phyloP scores from a whole-genome alignment of 1,284 basidiomycete genomes.

The Lentinula novae-zelandiae region DNA sequence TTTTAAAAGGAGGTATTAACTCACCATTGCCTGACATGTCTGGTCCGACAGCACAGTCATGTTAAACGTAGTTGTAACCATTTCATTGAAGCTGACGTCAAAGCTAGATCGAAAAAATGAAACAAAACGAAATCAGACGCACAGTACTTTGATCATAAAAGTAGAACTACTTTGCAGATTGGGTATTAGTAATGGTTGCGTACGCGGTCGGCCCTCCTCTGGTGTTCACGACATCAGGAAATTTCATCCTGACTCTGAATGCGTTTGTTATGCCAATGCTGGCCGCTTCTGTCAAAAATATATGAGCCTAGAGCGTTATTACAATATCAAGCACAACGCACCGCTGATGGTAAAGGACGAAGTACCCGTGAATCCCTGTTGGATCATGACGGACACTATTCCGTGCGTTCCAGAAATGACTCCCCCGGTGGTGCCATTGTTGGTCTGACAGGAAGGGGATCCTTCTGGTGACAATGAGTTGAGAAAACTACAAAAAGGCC shows the following conservation, averaged over 20 bases:
- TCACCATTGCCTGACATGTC: background rate
- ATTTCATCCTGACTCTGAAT: background rate
- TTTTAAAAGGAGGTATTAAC: background rate
- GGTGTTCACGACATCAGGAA: background rate
- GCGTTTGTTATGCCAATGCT: background rate
- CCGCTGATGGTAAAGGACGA: background rate
- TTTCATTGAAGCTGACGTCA: background rate
- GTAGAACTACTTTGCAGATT: background rate
- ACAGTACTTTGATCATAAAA: background rate
- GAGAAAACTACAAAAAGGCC: too few species aligned
- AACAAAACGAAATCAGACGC: background rate
- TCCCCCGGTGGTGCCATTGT: background rate
- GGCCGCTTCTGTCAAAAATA: background rate
- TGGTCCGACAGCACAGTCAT: background rate
- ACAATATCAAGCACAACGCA: background rate
- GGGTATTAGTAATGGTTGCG: background rate
- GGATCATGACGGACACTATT: background rate
- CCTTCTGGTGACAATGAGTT: background rate
- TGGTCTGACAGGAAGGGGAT: background rate
- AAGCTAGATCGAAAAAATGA: background rate
- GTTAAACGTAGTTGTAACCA: background rate
- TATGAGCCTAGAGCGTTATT: background rate
- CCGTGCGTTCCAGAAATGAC: background rate
- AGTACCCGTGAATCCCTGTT: background rate
- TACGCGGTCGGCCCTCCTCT: background rate